Evolutionary conservation across 352 stramenopile genomes (phyloP), one percentile per base, ranked within the genome.

Genomic region (Phytopythium delawarense): DNA sequence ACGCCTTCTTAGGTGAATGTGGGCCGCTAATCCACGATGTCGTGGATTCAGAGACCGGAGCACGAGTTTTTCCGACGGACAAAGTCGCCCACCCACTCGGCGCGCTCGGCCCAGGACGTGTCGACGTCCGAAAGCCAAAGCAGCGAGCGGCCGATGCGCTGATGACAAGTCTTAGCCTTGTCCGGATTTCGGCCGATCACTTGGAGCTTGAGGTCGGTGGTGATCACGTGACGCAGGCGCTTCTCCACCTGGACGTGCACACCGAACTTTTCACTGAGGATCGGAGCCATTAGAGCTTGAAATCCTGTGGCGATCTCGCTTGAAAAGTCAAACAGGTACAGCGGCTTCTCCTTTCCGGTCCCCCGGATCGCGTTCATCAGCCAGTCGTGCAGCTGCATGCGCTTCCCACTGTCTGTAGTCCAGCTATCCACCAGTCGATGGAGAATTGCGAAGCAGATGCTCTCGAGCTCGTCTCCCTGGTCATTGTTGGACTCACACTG

Each of bases 311-410:
- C 78, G 62, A 89, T 76, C 46, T 91, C 76, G 15, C 66, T 74
- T n/a, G 80, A 78, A 23, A 91, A 70, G 11, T 88, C 76, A 16
- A 79, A 72, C 15, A 91, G 46, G 61, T 88, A 84, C 15, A 91
- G 70, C 8, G 81, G 72, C 51, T 65, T 67, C 2, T 77, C 72
- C 37, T 75, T 79, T 9, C 79, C 81, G 15, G 79, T 89, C 28
- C 68, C 61, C 11, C 77, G 78, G 20, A 89, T 84, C 9, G 78
- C 74, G 32, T 85, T 87, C n/a, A 69, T 88, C 21, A 91, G 71
- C 79, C 81, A 91, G 70, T 91, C 81, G 46, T 88, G 74, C 18
- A 91, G 64, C 32, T 71, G 57, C 81, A 91, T 91, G 23, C 78
- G 65, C 65, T 91, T 89, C n/a, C 79, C 68, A 32, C 84, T 87